Base-by-base conservation (phyloP, 306 rosid species). In the Corylus americana region DNA sequence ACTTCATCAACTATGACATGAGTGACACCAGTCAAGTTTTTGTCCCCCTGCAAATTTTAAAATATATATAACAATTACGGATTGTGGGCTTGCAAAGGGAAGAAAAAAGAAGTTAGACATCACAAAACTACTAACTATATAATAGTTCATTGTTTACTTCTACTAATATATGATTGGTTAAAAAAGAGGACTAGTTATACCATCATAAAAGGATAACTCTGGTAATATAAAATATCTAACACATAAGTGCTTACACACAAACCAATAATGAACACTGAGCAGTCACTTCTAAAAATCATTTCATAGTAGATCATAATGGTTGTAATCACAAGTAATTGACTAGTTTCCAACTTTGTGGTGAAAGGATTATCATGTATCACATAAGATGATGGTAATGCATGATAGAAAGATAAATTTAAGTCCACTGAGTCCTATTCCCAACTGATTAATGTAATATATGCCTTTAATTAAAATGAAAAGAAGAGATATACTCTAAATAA, bases 1-100 rank as follows among this genome's bases (percentile, higher is more conserved):
- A 94, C 98, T 88, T 94, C 98, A 89, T 94, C 98, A 72, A 94
- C 97, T 72, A 94, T 87, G 83, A 94, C 82, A 85, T 94, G 98
- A 31, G 95, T 91, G 76, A 94, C 74, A 77, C 94, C 95, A 1
- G 88, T 82, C 88, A 94, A 91, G 88, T 81, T 88, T 85, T 55
- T 86, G 80, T 92, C 92, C 74, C 95, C 98, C 98, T 91, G 82
- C 71, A 87, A 84, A 77, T 83, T 64, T 25, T 74, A 42, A 55
- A 59, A 47, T 69, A 22, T 67, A 83, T 69, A 22, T 67, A 83
- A 70, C 44, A 74, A 70, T 57, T 58, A 31, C 44, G 48, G 18
- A 37, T 18, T 16, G 7, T 0, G 50, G 17, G 51, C 49, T 42
- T 37, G 12, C 13, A 17, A 39, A 8, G 72, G 72, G 22, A 64